These are phyloP conservation scores for Thalassiosira sp. DNA, from an alignment of 352 stramenopile species.

Conservation along the genomic window DNA sequence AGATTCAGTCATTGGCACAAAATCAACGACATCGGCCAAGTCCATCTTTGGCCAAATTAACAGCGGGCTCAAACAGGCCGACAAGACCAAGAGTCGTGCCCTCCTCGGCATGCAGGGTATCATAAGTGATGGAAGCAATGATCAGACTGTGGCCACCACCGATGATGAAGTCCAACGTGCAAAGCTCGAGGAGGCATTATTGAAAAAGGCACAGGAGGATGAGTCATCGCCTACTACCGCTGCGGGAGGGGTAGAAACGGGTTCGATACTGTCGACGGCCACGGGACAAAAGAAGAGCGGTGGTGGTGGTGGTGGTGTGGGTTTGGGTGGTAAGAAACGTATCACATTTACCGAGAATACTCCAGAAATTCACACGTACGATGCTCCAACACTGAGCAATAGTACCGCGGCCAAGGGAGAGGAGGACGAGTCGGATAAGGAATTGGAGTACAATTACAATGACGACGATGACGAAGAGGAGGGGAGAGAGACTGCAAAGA, in stretches of 20 bases:
- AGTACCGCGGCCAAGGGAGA: too few species aligned
- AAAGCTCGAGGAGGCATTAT: conserved; percentile 7
- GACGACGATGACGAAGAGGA: conserved; percentile 24
- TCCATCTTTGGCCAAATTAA: conserved; percentile 48
- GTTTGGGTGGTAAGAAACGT: too few species aligned
- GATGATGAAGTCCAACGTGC: neutral
- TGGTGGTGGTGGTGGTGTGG: too few species aligned
- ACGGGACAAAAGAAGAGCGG: too few species aligned
- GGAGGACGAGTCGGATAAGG: neutral
- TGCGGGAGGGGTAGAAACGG: too few species aligned
- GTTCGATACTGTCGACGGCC: too few species aligned
- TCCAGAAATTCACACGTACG: conserved; percentile 47
- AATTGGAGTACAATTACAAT: conserved; percentile 1
- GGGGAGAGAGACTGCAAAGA: neutral
- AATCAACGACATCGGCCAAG: neutral
- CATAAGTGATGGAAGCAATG: conserved; percentile 12
- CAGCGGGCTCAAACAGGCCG: conserved; percentile 33
- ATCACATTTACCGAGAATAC: conserved; percentile 18
- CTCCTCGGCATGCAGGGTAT: conserved; percentile 2
- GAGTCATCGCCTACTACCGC: too few species aligned
- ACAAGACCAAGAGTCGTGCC: conserved; percentile 33
- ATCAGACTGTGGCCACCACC: neutral
- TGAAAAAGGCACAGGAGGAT: conserved; percentile 12
- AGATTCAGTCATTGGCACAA: too few species aligned
- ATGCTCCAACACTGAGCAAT: too few species aligned